Evolutionary conservation across 23 red algal genomes (phyloP).

Genomic region (Gracilariopsis chorda): DNA sequence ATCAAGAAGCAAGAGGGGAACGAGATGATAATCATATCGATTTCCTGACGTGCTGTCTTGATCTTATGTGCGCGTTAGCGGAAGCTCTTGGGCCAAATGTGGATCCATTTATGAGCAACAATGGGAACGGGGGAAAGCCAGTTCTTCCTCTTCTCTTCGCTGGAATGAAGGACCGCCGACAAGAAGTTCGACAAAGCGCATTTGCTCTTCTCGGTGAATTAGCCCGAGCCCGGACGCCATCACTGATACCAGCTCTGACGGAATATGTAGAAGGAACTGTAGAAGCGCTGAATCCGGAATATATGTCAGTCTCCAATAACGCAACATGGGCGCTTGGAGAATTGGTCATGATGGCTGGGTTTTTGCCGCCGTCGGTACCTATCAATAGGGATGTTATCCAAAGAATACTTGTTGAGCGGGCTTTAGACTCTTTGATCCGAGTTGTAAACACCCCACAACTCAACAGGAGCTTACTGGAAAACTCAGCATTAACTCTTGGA

Average conservation of each 20-base stretch:
- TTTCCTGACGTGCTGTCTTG: constrained; percentile 62
- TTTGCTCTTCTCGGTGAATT: constrained; percentile 76
- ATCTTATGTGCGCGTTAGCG: constrained; percentile 64
- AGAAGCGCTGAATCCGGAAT: constrained; percentile 48
- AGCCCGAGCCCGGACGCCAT: constrained; percentile 37
- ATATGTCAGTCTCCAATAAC: constrained; percentile 56
- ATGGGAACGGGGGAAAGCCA: constrained; percentile 24
- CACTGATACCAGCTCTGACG: constrained; percentile 47
- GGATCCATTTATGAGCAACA: constrained; percentile 52
- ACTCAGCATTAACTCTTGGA: constrained; percentile 75
- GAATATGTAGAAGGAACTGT: constrained; percentile 47
- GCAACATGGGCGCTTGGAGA: constrained; percentile 87
- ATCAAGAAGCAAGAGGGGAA: constrained; percentile 34
- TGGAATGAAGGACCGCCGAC: constrained; percentile 43
- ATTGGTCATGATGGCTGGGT: constrained; percentile 71
- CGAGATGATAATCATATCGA: constrained; percentile 45
- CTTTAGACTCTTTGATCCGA: constrained; percentile 54
- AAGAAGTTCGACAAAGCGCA: constrained; percentile 65
- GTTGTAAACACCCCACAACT: constrained; percentile 54
- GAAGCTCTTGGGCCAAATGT: constrained; percentile 59
- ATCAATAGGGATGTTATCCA: constrained; percentile 60
- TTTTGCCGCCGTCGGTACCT: constrained; percentile 28
- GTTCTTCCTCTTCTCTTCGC: constrained; percentile 41
- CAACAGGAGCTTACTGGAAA: constrained; percentile 60
- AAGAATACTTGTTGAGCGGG: constrained; percentile 36